Evolutionary conservation across 2,329 filamentous ascomycete genomes (phyloP).

Genomic region (Fusarium veterinarium): DNA sequence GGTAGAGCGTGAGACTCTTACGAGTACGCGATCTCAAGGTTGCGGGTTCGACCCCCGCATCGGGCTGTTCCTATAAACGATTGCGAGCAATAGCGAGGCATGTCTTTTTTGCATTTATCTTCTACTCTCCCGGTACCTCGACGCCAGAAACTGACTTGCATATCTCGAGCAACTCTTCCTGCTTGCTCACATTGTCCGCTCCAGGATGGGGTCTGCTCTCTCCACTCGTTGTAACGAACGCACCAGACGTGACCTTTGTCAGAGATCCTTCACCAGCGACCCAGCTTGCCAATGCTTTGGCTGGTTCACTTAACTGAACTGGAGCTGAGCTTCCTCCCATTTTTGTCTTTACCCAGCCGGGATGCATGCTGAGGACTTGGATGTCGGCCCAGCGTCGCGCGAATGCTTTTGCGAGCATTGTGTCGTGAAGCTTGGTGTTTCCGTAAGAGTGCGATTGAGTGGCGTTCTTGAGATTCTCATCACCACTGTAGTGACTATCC

Average conservation of each 20-base stretch:
- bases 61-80: constrained; percentile 47
- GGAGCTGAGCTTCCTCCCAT: constrained; percentile 34
- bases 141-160: constrained; percentile 25
- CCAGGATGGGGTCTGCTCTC: constrained; percentile 21
- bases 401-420: constrained; percentile 36
- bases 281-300: constrained; percentile 26
- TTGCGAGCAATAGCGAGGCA: constrained; percentile 29
- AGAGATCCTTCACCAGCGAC: constrained; percentile 24
- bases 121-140: not conserved
- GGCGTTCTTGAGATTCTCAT: constrained; percentile 21
- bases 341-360: constrained; percentile 38
- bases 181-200: constrained; percentile 24
- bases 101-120: not conserved
- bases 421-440: constrained; percentile 37
- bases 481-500: constrained; percentile 32
- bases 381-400: constrained; percentile 26
- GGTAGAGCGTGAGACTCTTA: constrained; percentile 77
- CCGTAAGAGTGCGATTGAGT: constrained; percentile 32
- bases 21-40: constrained; percentile 60
- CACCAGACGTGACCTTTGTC: constrained; percentile 7
- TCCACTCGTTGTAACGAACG: constrained; percentile 25
- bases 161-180: constrained; percentile 23
- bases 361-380: constrained; percentile 36
- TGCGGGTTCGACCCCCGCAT: constrained; percentile 65
- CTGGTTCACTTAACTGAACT: constrained; percentile 6